These are phyloP conservation scores for Mesostigma viride DNA, from an alignment of 139 green algal species.

Conservation along the genomic window DNA sequence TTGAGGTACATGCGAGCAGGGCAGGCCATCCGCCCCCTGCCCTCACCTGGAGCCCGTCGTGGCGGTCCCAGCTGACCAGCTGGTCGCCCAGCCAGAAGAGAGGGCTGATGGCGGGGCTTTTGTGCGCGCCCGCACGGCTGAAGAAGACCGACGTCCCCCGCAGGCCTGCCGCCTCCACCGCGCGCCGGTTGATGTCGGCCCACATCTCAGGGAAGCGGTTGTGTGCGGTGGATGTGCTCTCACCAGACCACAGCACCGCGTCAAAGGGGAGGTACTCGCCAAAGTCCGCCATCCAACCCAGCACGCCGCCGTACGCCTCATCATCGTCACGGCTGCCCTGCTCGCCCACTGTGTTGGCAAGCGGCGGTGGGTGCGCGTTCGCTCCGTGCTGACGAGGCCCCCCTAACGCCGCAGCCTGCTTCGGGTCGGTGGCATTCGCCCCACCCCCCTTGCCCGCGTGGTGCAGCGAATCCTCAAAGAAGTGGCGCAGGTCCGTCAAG, in stretches of 20 bases:
- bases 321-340: not conserved
- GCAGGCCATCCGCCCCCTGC: too few species aligned
- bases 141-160: constrained; percentile 23
- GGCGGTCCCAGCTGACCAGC: constrained; percentile 34
- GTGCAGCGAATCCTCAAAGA: too few species aligned
- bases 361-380: too few species aligned
- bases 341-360: too few species aligned
- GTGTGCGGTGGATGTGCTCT: constrained; percentile 16
- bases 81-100: constrained; percentile 39
- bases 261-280: constrained; percentile 38
- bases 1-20: too few species aligned
- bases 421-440: too few species aligned
- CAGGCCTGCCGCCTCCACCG: constrained; percentile 23
- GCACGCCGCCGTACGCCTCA: not conserved
- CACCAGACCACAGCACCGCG: constrained; percentile 18
- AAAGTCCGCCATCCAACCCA: constrained; percentile 39
- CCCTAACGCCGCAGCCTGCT: too few species aligned
- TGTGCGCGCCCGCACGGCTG: constrained; percentile 7
- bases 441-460: too few species aligned
- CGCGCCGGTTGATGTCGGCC: constrained; percentile 28
- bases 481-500: too few species aligned
- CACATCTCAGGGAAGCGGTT: constrained; percentile 35
- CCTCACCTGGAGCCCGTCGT: constrained; percentile 32
- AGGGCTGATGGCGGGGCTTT: constrained; percentile 7
- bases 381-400: too few species aligned